These are phyloP conservation scores for Conringia planisiliqua DNA, from an alignment of 345 rosid genomes.

Conservation along the genomic window DNA sequence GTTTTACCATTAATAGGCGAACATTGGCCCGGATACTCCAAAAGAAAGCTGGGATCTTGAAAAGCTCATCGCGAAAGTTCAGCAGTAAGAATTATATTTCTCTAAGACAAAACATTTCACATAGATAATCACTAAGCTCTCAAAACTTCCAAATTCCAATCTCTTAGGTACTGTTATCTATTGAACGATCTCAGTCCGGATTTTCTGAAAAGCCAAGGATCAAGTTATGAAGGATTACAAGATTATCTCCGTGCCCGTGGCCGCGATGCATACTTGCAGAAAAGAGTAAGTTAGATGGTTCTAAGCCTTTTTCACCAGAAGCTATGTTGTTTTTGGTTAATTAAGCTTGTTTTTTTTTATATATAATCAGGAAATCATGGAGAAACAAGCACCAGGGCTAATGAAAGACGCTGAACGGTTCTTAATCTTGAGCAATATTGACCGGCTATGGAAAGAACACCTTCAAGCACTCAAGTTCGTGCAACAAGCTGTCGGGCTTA, in stretches of 20 bases:
- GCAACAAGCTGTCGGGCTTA: constrained; percentile 93
- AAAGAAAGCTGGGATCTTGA: constrained; percentile 86
- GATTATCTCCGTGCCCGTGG: constrained; percentile 79
- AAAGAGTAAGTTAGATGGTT: constrained; percentile 50
- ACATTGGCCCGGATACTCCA: constrained; percentile 69
- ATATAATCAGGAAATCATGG: constrained; percentile 56
- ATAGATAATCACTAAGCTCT: background rate
- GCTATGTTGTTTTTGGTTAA: constrained; percentile 6
- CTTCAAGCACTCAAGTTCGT: constrained; percentile 92
- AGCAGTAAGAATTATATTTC: constrained; percentile 57
- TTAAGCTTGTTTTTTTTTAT: background rate
- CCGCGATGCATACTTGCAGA: constrained; percentile 84
- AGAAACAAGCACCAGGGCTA: constrained; percentile 80
- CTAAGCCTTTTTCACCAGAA: background rate
- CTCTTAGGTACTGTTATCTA: constrained; percentile 81
- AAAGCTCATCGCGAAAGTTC: constrained; percentile 86
- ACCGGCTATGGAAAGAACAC: constrained; percentile 97
- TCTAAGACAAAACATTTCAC: background rate
- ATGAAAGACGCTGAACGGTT: constrained; percentile 94
- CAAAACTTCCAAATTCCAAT: background rate
- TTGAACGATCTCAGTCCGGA: constrained; percentile 78
- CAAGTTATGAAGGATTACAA: constrained; percentile 67
- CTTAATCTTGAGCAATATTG: constrained; percentile 85
- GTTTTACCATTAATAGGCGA: constrained; percentile 52
- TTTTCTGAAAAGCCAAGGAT: constrained; percentile 57